Percentiles rank a stretch among this genome's conserved stretches.
These are phyloP conservation scores for Diaporthe caulivora DNA, from an alignment of 2,329 filamentous ascomycete genomes.

Conservation along the genomic window DNA sequence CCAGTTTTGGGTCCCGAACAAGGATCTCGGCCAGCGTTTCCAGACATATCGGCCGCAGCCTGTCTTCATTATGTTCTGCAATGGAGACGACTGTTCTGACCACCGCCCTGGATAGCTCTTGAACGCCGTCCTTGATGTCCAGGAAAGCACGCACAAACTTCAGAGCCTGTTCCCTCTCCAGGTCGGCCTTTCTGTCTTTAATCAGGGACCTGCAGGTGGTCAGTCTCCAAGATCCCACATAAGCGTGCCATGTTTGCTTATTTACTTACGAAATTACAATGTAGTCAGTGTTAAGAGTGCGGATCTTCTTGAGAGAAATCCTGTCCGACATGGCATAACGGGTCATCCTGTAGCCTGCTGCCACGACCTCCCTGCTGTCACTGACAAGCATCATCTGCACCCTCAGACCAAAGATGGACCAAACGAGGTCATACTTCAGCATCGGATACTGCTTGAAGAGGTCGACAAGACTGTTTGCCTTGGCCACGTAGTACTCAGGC, in stretches of 20 bases:
- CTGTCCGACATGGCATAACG: constrained; percentile 95
- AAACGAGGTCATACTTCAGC: constrained; percentile 95
- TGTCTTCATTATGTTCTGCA: constrained; percentile 87
- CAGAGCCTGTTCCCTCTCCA: constrained; percentile 95
- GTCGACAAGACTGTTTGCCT: constrained; percentile 93
- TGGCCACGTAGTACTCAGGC: constrained; percentile 94
- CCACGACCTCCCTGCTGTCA: constrained; percentile 94
- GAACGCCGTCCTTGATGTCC: constrained; percentile 92
- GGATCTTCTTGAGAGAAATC: constrained; percentile 88
- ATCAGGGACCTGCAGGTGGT: constrained; percentile 75
- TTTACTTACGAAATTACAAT: constrained; percentile 78
- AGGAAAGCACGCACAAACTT: constrained; percentile 97
- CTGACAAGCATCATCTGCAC: constrained; percentile 97
- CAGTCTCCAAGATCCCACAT: constrained; percentile 24
- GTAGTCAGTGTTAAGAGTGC: constrained; percentile 89
- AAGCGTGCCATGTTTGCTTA: too few relatives aligned
- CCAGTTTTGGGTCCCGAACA: constrained; percentile 83
- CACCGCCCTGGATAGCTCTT: constrained; percentile 87
- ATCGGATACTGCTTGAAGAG: constrained; percentile 95
- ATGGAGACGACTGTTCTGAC: constrained; percentile 92
- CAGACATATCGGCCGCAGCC: constrained; percentile 89
- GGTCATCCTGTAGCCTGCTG: constrained; percentile 92
- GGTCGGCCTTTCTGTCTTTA: constrained; percentile 96
- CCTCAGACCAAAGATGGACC: constrained; percentile 92
- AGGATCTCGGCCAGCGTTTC: constrained; percentile 94